These are phyloP conservation scores for Lachancea kluyveri DNA, from an alignment of 805 yeast species.

Conservation along the genomic window DNA sequence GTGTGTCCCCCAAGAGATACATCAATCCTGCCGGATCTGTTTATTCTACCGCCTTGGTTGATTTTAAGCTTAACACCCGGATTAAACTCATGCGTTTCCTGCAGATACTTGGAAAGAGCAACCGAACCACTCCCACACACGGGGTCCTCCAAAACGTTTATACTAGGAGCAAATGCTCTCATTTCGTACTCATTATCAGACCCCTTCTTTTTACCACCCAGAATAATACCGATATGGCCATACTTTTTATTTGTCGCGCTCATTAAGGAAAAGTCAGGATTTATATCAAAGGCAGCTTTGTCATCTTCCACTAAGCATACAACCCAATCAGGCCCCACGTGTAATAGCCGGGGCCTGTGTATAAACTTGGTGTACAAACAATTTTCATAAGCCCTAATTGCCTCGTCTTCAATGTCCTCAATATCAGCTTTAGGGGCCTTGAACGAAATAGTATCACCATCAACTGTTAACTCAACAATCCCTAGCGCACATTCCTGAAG, in stretches of 20 bases:
- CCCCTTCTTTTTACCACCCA: conserved; percentile 33
- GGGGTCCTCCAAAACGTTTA: conserved; percentile 42
- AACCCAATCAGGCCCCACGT: conserved; percentile 46
- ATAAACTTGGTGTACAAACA: conserved; percentile 10
- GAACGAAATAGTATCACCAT: conserved; percentile 27
- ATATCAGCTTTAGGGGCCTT: conserved; percentile 16
- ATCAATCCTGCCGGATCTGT: conserved; percentile 34
- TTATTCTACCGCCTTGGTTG: conserved; percentile 36
- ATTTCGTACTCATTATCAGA: conserved; percentile 32
- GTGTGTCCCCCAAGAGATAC: conserved; percentile 19
- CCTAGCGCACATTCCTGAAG: conserved; percentile 44
- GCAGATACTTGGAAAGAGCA: conserved; percentile 27
- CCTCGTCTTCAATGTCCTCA: conserved; percentile 11
- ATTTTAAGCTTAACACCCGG: conserved; percentile 19
- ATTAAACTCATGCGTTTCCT: conserved; percentile 18
- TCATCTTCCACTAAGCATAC: conserved; percentile 31
- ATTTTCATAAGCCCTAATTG: conserved; percentile 8
- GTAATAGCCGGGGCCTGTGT: conserved; percentile 26
- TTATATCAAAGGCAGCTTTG: conserved; percentile 28
- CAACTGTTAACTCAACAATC: conserved; percentile 31
- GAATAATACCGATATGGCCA: conserved; percentile 32
- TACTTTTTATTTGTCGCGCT: conserved; percentile 12
- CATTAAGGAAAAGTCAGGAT: conserved; percentile 30
- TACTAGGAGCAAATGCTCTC: conserved; percentile 39
- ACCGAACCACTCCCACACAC: conserved; percentile 50